Evolutionary conservation across 768 basidiomycete species (phyloP), one percentile per base, ranked within the genome.

Genomic region (Glaciozyma antarctica): DNA sequence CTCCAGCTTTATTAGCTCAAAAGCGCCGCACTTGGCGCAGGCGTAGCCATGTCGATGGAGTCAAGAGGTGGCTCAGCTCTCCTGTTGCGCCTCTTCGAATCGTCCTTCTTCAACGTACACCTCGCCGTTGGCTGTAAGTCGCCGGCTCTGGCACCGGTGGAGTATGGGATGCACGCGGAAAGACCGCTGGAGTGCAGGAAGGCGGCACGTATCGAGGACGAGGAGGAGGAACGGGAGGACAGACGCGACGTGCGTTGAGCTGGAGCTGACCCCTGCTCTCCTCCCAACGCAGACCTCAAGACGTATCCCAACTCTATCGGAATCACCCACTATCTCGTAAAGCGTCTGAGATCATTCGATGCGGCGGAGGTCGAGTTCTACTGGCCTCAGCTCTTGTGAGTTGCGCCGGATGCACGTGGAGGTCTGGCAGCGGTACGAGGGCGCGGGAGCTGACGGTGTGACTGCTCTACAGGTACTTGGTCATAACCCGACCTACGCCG

Each of bases 401-500:
- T 69, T 8, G 16, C 26, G n/a, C 12, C 9, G 22, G 30, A 16
- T 19, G 34, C 22, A 41, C 34, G 52, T 53, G 52, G 16, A 28
- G 6, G 52, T 9, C 9, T 28, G 22, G 26, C 26, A 13, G n/a
- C 30, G n/a, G 52, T 9, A 28, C 3, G 26, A 26, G n/a, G 22
- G n/a, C 52, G 21, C 17, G 21, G 32, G 60, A 48, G 47, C 47
- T 38, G 49, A 43, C 45, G 24, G 21, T 21, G 15, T 7, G 55
- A 16, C 19, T 24, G 43, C 13, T 53, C 56, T 62, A 52, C 74
- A 98, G 94, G 77, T 92, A 99, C 79, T 84, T 99, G 45, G 85
- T 97, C 63, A 84, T 98, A 60, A 95, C 94, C 5, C 84, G 88
- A 62, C 91, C 93, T 2, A 89, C 93, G 9, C 85, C 86, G 73